Evolutionary conservation across 2,329 filamentous ascomycete genomes (phyloP), one percentile per base, ranked within the genome.

Genomic region (Penicillium sp.): DNA sequence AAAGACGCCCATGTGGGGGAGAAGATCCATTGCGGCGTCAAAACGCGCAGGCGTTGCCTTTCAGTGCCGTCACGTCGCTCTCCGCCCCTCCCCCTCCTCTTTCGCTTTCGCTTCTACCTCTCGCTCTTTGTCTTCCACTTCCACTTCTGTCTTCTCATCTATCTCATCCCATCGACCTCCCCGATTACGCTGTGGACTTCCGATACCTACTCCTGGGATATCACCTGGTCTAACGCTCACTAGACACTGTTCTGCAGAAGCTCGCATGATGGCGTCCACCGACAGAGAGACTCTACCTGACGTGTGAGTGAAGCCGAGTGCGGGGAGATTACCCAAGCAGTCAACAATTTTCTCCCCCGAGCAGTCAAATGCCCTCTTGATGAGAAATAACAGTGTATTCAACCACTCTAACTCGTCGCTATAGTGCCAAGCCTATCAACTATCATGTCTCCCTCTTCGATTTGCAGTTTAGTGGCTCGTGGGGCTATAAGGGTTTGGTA

Each of bases 401-500:
- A 42, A 28, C 6, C 8, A 38, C 30, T 8, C 62, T 68, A 49
- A 68, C 30, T 5, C 6, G 30, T 19, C 16, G 38, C 14, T 51
- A 43, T 63, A 88, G 86, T 73, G 87, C 94, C 74, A 94, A 92
- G 80, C 93, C 95, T 2, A 81, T 83, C 64, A 92, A 98, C 81
- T 99, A 99, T 80, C 83, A 86, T 71, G 83, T 99, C 67, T 92
- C 89, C 58, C 85, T 99, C 69, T 87, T 84, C 73, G 89, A 95
- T 70, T 81, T 99, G 65, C 89, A 97, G 69, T 80, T 87, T 57
- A 84, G 85, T 65, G 85, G 85, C 58, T 80, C 80, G 61, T 97
- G 94, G 88, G 87, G 85, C 62, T 99, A 94, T 81, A 87, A 94
- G 80, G 95, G 95, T 67, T 87, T 84, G 22, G 91, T 97, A 65